Base-by-base conservation (phyloP, 1,284 basidiomycete genomes). In the Melampsora larici-populina region DNA sequence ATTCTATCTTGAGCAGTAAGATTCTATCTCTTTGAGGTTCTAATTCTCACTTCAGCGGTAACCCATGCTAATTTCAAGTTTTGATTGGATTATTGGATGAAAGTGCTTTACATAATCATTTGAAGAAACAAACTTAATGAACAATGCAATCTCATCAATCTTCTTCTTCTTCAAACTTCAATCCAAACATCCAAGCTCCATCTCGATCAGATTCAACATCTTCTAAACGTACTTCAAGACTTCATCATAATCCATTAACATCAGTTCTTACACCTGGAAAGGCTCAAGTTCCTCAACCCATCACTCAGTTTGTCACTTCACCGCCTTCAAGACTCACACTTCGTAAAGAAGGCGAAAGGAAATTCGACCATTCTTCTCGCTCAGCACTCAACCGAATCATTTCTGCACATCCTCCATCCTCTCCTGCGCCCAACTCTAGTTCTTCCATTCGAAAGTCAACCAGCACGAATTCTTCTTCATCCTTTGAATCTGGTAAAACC, bases 251-350 rank as follows among this genome's bases (percentile, higher is more conserved):
- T n/a, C 55, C 55, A 1, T 15, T 58, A 15, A 29, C 55, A 2
- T n/a, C 26, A 2, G 26, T 58, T 13, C 55, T 58, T 29, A 18
- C 55, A n/a, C 55, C 55, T 58, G 55, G 55, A 24, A 58, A 58
- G 26, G 55, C 55, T 24, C 55, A 58, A 58, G 55, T 29, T 58
- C 55, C 26, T 58, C 55, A 58, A 58, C 55, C 55, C 55, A 58
- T 15, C 55, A 58, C 55, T 24, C 55, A 58, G 55, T 29, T 58
- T 8, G 55, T n/a, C 26, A 29, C 21, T 11, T 8, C 26, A 8
- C 55, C 21, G 13, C 55, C 55, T 24, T 58, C 55, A 29, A 58
- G 55, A n/a, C 15, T 58, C 9, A 58, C 9, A 29, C 55, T 58
- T 24, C 55, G 55, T 15, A 58, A 29, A 18, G 55, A 58, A 29